A percentile compares a stretch with the other conserved stretches of the same genome.
Conservation (phyloP, 2,329 filamentous ascomycete species). For the Apiospora sp. region DNA sequence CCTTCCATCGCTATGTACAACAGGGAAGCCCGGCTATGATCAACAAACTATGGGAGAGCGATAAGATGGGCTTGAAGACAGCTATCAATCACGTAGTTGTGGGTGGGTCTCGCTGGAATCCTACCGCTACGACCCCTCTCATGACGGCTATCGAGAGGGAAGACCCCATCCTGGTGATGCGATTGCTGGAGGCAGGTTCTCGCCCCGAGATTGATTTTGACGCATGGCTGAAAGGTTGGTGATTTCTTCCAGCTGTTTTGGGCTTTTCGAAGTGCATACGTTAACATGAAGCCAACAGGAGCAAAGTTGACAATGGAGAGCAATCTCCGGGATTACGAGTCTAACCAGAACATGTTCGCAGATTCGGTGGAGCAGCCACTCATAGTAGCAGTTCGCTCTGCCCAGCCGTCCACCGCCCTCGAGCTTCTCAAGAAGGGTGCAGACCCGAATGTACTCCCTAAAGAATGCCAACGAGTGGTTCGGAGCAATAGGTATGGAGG, state of each 20-base stretch:
- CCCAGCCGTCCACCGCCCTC: slow-evolving; percentile 55
- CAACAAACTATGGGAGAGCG: slow-evolving; percentile 60
- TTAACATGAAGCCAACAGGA: slow-evolving; percentile 23
- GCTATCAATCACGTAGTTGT: slow-evolving; percentile 72
- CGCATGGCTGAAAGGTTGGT: slow-evolving; percentile 65
- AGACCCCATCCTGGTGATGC: slow-evolving; percentile 61
- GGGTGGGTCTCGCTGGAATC: slow-evolving; percentile 29
- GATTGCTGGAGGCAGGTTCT: slow-evolving; percentile 71
- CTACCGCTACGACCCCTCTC: slow-evolving; percentile 57
- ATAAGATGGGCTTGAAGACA: slow-evolving; percentile 66
- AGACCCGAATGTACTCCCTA: slow-evolving; percentile 68
- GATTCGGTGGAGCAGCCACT: slow-evolving; percentile 68
- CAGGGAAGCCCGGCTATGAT: slow-evolving; percentile 56
- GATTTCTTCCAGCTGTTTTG: not conserved
- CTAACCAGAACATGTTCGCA: slow-evolving; percentile 58
- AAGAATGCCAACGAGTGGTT: slow-evolving; percentile 46
- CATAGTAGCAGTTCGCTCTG: slow-evolving; percentile 64
- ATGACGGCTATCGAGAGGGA: slow-evolving; percentile 64
- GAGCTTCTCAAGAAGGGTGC: slow-evolving; percentile 70
- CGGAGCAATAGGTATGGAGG: slow-evolving; percentile 38
- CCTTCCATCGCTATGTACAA: slow-evolving; percentile 70
- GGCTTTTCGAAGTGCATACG: not conserved
- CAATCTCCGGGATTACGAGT: slow-evolving; percentile 42
- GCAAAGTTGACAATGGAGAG: slow-evolving; percentile 9
- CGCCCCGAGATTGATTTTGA: slow-evolving; percentile 67